Percentiles rank a stretch among this genome's conserved stretches.
These are phyloP conservation scores for Eucalyptus cladocalyx DNA, from an alignment of 345 rosid species.

Conservation along the genomic window DNA sequence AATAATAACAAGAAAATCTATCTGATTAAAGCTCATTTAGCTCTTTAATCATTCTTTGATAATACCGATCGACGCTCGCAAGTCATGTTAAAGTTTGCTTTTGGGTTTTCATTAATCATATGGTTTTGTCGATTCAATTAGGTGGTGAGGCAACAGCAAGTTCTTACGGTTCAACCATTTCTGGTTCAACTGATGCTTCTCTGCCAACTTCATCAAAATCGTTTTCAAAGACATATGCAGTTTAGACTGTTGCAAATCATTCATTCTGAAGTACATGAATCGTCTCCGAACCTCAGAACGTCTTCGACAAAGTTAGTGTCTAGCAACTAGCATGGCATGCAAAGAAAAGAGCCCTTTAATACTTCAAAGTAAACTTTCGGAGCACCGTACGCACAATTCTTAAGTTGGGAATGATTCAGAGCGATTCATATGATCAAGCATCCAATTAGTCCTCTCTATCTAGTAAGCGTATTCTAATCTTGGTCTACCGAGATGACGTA, in stretches of 20 bases:
- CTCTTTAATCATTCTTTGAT: background rate
- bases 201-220: background rate
- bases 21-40: background rate
- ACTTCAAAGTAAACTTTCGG: background rate
- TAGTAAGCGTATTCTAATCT: background rate
- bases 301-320: background rate
- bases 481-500: background rate
- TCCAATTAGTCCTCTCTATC: background rate
- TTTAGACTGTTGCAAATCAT: background rate
- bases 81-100: background rate
- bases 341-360: background rate
- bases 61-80: background rate
- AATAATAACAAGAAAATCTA: too few relatives aligned
- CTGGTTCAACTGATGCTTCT: background rate
- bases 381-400: background rate
- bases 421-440: background rate
- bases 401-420: background rate
- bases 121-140: background rate
- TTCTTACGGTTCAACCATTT: background rate
- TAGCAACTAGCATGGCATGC: background rate
- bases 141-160: background rate
- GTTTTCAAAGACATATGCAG: background rate
- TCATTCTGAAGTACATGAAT: background rate
- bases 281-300: background rate
- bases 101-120: background rate